Evolutionary conservation across 2,329 filamentous ascomycete genomes (phyloP).

Genomic region (Epicoccum sorghinum): DNA sequence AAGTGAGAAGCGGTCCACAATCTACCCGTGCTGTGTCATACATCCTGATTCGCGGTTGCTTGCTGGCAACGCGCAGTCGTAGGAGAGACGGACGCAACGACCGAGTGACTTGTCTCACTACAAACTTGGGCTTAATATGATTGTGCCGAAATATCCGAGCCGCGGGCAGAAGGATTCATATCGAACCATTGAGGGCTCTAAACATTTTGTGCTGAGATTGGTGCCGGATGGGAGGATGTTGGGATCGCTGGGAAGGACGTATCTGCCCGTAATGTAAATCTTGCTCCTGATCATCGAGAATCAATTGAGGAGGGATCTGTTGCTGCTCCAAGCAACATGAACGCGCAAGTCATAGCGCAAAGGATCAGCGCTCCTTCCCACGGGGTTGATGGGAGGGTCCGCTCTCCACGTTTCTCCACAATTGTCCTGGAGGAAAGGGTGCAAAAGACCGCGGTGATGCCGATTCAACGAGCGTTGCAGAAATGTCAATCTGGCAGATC

Average conservation of each 20-base stretch:
- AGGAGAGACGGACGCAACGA: background rate
- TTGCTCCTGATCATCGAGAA: background rate
- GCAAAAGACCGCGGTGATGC: slow-evolving; percentile 15
- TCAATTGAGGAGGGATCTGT: background rate
- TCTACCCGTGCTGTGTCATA: too few species aligned
- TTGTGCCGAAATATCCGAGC: slow-evolving; percentile 2
- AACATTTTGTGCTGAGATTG: too few species aligned
- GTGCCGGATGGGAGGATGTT: too few species aligned
- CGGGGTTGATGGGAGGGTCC: slow-evolving; percentile 16
- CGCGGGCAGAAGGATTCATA: background rate
- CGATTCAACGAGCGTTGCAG: slow-evolving; percentile 11
- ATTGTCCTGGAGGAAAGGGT: slow-evolving; percentile 20
- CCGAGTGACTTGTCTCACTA: background rate
- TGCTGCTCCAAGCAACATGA: background rate
- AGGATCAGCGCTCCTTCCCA: slow-evolving; percentile 8
- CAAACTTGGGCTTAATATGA: background rate
- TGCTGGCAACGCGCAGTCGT: too few species aligned
- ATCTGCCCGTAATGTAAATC: too few species aligned
- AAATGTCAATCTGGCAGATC: slow-evolving; percentile 2
- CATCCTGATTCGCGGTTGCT: too few species aligned
- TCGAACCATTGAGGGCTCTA: too few species aligned
- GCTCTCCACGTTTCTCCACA: slow-evolving; percentile 24
- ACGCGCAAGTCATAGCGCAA: slow-evolving; percentile 5
- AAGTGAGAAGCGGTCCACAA: too few species aligned
- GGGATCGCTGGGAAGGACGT: too few species aligned